Evolutionary conservation across 805 yeast genomes (phyloP).

Genomic region (Candida sanyiensis): DNA sequence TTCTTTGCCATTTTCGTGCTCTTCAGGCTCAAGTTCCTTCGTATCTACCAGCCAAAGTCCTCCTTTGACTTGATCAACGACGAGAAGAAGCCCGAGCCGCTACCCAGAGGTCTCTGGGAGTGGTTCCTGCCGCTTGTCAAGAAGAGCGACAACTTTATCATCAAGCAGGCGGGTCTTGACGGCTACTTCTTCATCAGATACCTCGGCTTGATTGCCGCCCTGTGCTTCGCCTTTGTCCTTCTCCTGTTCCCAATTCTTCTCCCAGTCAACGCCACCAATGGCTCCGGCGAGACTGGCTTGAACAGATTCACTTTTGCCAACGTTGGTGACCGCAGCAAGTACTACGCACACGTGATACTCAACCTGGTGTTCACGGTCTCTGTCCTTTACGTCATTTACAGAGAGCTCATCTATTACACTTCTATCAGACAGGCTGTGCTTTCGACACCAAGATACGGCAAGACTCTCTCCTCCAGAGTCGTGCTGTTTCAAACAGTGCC

Average conservation of each 20-base stretch:
- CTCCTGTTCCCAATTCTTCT: slow-evolving; percentile 62
- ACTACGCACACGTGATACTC: slow-evolving; percentile 80
- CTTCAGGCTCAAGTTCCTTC: slow-evolving; percentile 55
- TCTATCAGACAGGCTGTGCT: slow-evolving; percentile 72
- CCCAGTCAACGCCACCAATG: slow-evolving; percentile 77
- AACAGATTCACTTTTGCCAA: slow-evolving; percentile 77
- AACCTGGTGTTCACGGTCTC: slow-evolving; percentile 75
- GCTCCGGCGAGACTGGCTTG: slow-evolving; percentile 58
- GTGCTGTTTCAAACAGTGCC: slow-evolving; percentile 85
- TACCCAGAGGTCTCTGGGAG: slow-evolving; percentile 58
- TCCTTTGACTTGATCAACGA: slow-evolving; percentile 52
- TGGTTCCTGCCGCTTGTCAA: slow-evolving; percentile 65
- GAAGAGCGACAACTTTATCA: slow-evolving; percentile 67
- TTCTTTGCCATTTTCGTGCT: slow-evolving; percentile 60
- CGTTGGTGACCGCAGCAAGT: slow-evolving; percentile 51
- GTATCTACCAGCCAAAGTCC: slow-evolving; percentile 83
- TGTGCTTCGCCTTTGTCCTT: slow-evolving; percentile 50
- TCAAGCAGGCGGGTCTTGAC: slow-evolving; percentile 88
- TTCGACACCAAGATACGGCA: slow-evolving; percentile 76
- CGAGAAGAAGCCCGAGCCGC: slow-evolving; percentile 64
- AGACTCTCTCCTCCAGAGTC: slow-evolving; percentile 68
- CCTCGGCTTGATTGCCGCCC: slow-evolving; percentile 47
- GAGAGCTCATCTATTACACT: slow-evolving; percentile 76
- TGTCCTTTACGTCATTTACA: slow-evolving; percentile 65
- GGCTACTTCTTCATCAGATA: slow-evolving; percentile 88